These are phyloP conservation scores for Monoraphidium neglectum DNA, from an alignment of 139 green algal genomes.

Conservation along the genomic window DNA sequence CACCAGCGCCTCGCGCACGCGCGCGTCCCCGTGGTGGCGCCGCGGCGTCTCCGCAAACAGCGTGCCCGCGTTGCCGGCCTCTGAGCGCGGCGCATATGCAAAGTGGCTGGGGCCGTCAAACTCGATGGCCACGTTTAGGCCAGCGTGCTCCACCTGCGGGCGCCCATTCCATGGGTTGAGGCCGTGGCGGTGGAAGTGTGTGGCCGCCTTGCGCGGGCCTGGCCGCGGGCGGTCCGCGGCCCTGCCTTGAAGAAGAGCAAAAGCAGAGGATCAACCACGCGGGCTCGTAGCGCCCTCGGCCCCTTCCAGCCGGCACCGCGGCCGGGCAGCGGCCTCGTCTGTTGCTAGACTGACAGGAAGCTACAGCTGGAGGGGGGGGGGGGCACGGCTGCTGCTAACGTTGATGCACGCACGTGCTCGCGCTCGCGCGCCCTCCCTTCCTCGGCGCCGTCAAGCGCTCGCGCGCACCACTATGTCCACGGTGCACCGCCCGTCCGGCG, in stretches of 20 bases:
- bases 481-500: too few relatives aligned
- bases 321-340: too few relatives aligned
- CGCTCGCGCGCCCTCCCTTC: neutral
- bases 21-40: too few relatives aligned
- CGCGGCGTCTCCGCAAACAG: too few relatives aligned
- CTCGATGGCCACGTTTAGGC: neutral
- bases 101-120: neutral
- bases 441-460: neutral
- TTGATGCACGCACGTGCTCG: neutral
- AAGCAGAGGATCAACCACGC: neutral
- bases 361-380: neutral
- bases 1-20: too few relatives aligned
- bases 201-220: neutral
- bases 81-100: too few relatives aligned
- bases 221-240: neutral
- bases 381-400: neutral
- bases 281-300: neutral
- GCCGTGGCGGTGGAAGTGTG: neutral
- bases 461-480: neutral
- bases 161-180: neutral
- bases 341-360: neutral
- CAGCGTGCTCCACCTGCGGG: neutral
- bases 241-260: neutral
- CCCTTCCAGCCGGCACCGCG: neutral
- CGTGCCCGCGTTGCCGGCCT: too few relatives aligned